phyloP scores from a whole-genome alignment of 306 rosid species.

The Acacia confusa region DNA sequence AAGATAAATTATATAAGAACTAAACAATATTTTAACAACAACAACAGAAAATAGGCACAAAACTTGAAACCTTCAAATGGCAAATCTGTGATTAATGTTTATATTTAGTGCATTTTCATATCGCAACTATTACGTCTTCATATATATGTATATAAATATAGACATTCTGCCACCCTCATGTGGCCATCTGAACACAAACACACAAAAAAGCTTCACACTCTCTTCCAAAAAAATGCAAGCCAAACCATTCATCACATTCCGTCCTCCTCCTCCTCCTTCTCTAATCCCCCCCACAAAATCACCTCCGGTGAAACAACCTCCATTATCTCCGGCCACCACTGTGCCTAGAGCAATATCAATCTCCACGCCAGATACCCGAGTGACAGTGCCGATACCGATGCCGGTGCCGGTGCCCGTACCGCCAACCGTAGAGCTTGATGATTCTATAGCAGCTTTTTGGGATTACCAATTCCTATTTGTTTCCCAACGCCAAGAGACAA shows the following conservation, averaged over 20 bases:
- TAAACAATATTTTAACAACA: too few relatives aligned
- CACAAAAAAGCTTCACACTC: neutral
- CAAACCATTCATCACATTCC: slow-evolving; percentile 37
- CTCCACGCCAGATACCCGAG: slow-evolving; percentile 34
- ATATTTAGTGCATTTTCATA: slow-evolving; percentile 14
- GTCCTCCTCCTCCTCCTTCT: slow-evolving; percentile 61
- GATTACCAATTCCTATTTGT: slow-evolving; percentile 83
- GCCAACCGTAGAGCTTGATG: slow-evolving; percentile 45
- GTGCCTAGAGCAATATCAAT: slow-evolving; percentile 48
- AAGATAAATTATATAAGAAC: too few relatives aligned
- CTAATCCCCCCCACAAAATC: slow-evolving; percentile 44
- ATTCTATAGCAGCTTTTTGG: slow-evolving; percentile 63
- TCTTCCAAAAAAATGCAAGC: slow-evolving; percentile 52
- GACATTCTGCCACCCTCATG: slow-evolving; percentile 12
- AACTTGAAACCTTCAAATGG: slow-evolving; percentile 31
- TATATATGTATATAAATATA: neutral
- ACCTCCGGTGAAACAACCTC: slow-evolving; percentile 34
- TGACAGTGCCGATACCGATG: neutral
- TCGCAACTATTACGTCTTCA: neutral
- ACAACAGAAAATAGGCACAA: too few relatives aligned
- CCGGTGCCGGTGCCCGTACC: slow-evolving; percentile 6
- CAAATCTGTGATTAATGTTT: slow-evolving; percentile 45
- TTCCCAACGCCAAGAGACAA: slow-evolving; percentile 68
- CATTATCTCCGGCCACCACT: slow-evolving; percentile 13
- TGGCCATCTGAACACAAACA: neutral